Percentiles rank a stretch among this genome's conserved stretches.
Evolutionary conservation across 2,329 filamentous ascomycete genomes (phyloP).

Genomic region (Penicillium sp.): DNA sequence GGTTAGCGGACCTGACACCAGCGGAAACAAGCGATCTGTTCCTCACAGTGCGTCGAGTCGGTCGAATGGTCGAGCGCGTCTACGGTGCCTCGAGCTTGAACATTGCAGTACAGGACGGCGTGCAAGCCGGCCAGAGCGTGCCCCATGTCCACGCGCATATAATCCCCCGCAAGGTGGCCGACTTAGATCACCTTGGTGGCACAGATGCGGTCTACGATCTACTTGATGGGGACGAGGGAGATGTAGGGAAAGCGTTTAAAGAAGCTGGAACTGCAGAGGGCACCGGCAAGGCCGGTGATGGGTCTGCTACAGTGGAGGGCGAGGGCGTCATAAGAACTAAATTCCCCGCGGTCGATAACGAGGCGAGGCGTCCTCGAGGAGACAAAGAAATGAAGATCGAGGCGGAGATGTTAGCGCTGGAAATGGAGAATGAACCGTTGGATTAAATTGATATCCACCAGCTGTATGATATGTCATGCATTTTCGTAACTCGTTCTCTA

Average conservation of each 20-base stretch:
- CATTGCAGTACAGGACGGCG: conserved; percentile 91
- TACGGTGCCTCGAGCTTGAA: conserved; percentile 77
- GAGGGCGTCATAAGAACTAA: conserved; percentile 52
- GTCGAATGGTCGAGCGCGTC: conserved; percentile 69
- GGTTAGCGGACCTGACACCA: conserved; percentile 72
- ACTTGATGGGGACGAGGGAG: conserved; percentile 82
- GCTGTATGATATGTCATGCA: conserved; percentile 10
- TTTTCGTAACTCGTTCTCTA: conserved; percentile 17
- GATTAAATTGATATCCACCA: conserved; percentile 24
- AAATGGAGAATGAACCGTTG: conserved; percentile 40
- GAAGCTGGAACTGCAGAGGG: conserved; percentile 44
- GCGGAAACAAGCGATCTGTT: conserved; percentile 84
- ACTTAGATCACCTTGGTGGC: conserved; percentile 59
- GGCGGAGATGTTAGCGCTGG: conserved; percentile 62
- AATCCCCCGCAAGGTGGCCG: conserved; percentile 69
- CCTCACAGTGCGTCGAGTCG: conserved; percentile 78
- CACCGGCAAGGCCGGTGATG: conserved; percentile 24
- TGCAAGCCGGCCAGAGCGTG: conserved; percentile 89
- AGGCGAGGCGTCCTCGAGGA: conserved; percentile 65
- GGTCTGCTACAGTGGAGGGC: conserved; percentile 35
- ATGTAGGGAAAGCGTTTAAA: conserved; percentile 72
- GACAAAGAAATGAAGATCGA: conserved; percentile 79
- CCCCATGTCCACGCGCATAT: conserved; percentile 92
- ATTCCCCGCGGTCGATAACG: conserved; percentile 74
- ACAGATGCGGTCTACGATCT: conserved; percentile 78